These are phyloP conservation scores for Teunomyces stri DNA, from an alignment of 805 yeast species.

Conservation along the genomic window DNA sequence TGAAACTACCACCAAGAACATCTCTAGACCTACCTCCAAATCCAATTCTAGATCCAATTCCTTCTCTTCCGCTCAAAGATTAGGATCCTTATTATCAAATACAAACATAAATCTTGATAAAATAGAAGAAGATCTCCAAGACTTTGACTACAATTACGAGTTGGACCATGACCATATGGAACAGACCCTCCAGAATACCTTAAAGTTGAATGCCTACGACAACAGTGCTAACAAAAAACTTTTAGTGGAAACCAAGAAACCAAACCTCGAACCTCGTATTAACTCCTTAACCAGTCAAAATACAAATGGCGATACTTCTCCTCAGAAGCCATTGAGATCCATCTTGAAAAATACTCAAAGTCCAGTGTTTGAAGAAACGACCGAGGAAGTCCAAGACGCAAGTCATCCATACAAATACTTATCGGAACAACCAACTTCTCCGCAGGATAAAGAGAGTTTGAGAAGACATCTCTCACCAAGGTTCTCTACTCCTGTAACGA, in stretches of 20 bases:
- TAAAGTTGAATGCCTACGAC: background rate
- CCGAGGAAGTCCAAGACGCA: constrained; percentile 4
- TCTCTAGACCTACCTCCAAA: constrained; percentile 34
- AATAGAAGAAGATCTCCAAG: constrained; percentile 43
- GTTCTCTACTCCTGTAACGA: constrained; percentile 7
- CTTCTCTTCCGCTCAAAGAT: constrained; percentile 13
- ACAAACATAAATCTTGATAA: constrained; percentile 28
- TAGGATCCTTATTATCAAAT: constrained; percentile 20
- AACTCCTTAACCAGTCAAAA: background rate
- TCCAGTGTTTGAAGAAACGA: constrained; percentile 6
- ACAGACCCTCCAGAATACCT: background rate
- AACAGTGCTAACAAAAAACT: background rate
- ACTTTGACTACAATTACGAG: constrained; percentile 41
- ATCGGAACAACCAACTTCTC: background rate
- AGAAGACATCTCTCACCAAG: constrained; percentile 3
- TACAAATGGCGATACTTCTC: constrained; percentile 9
- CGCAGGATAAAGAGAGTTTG: background rate
- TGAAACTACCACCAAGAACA: constrained; percentile 42
- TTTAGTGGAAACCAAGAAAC: background rate
- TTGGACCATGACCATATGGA: constrained; percentile 21
- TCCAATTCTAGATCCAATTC: constrained; percentile 22
- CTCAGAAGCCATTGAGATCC: constrained; percentile 31
- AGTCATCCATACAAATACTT: constrained; percentile 6
- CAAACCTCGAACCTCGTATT: background rate
- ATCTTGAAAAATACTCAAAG: constrained; percentile 28